Evolutionary conservation across 2,329 filamentous ascomycete species (phyloP), one percentile per base, ranked within the genome.

Genomic region (Paraphoma sp.): DNA sequence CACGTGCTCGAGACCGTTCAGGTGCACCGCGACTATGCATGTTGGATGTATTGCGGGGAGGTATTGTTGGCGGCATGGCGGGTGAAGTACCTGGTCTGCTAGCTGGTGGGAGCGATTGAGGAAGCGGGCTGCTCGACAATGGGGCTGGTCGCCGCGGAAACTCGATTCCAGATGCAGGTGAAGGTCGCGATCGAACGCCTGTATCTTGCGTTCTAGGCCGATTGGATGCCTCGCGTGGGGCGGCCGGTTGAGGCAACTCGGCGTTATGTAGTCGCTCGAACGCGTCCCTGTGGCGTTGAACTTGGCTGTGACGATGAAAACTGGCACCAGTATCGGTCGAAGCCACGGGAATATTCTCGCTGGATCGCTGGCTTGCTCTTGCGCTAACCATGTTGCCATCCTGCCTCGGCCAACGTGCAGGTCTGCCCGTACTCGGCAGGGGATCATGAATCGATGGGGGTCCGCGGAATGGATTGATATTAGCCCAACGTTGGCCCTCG

Each of bases 301-400:
- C 60, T 51, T 57, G 61, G 9, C 58, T 54, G n/a, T 31, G 33
- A 17, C 36, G 57, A 18, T 16, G 33, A 14, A 12, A 36, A 29
- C 53, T 16, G 16, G 46, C n/a, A 29, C 51, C 23, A 49, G 51
- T 10, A 18, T 36, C 33, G 12, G 47, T 4, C 50, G 53, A 23
- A 16, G 48, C 33, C 9, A 58, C 62, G 5, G 59, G 63, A 1
- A 50, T 56, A 45, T 71, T 69, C 36, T 72, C 70, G 44, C 68
- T 69, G 5, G 64, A 70, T 9, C 61, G 57, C 47, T 69, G 68
- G 6, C 40, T 47, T 12, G 49, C 43, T 44, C 65, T 52, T 23
- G 38, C 41, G 23, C 17, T 42, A 5, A 5, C 23, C 5, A 23
- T 23, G 23, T 23, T 23, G 5, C 23, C 23, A 23, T 23, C 23